Conservation (phyloP, 169 alveolate genomes). For the Cryptosporidium ubiquitum region DNA sequence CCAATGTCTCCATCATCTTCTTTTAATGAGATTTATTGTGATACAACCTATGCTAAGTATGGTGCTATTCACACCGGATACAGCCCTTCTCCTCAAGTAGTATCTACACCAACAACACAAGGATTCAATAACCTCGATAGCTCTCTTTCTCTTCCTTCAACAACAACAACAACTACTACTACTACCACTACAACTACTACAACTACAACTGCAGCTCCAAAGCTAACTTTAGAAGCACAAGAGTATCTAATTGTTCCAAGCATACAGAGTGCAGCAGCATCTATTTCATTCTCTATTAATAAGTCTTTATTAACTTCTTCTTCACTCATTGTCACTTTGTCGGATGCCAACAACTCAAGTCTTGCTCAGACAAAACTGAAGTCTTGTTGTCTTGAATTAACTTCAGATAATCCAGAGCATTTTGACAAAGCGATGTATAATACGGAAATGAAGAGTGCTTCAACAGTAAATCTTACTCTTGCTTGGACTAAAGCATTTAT, state of each 20-base stretch:
- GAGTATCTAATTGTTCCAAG: slow-evolving; percentile 66
- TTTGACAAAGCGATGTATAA: slow-evolving; percentile 22
- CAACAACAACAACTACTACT: slow-evolving; percentile 52
- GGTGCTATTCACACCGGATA: slow-evolving; percentile 18
- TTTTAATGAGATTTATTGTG: slow-evolving; percentile 20
- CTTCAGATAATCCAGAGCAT: slow-evolving; percentile 20
- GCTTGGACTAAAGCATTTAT: slow-evolving; percentile 69
- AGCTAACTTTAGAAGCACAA: background rate
- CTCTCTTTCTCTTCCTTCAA: slow-evolving; percentile 62
- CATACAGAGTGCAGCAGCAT: slow-evolving; percentile 55
- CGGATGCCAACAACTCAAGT: background rate
- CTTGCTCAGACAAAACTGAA: slow-evolving; percentile 8
- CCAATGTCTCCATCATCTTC: slow-evolving; percentile 1
- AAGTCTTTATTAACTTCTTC: background rate
- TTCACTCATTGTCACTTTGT: background rate
- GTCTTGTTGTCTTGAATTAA: slow-evolving; percentile 33
- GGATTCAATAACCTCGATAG: slow-evolving; percentile 37
- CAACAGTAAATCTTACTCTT: slow-evolving; percentile 5
- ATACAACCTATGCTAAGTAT: background rate
- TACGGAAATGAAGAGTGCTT: slow-evolving; percentile 5
- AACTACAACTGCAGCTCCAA: slow-evolving; percentile 50
- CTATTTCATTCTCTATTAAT: slow-evolving; percentile 33
- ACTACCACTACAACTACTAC: slow-evolving; percentile 65
- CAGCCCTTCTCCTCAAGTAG: slow-evolving; percentile 41
- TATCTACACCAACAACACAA: slow-evolving; percentile 42